Evolutionary conservation across 129 eudicot genomes (phyloP), one percentile per base, ranked within the genome.

Genomic region (Pseudognaphalium luteoalbum): DNA sequence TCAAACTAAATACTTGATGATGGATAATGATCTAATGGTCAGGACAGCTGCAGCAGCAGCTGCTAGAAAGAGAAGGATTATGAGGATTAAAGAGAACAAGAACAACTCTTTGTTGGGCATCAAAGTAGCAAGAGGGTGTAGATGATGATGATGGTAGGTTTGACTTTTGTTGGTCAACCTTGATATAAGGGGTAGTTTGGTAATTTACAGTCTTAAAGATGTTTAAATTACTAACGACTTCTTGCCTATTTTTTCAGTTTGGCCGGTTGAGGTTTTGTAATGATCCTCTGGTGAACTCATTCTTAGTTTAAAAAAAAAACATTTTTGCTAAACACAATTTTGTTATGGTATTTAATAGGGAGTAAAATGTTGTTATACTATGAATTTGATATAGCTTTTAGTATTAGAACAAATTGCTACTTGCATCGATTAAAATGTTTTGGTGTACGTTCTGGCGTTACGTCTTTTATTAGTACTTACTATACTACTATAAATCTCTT

Each of bases 31-130:
- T 54, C 35, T 68, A 41, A 80, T 72, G 76, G 74, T 61, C 17
- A 78, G 78, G 47, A 78, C 34, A 30, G 77, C 87, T 17, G 91
- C 84, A 11, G 77, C 87, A 17, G 91, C 84, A 7, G 87, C 83
- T 17, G 91, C 86, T 1, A 75, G 89, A 58, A 81, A 78, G 84
- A 66, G 56, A n/a, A 81, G 87, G 78, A 78, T 83, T 37, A 68
- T 76, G 15, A 78, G 75, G 81, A 64, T 78, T 59, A 88, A 83
- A 76, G 82, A 81, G 76, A 77, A 19, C 76, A 86, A 70, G 78
- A 86, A 70, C 52, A 57, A 57, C 28, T 35, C 83, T 57, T 42
- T 34, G 63, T 67, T 57, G 65, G 52, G 29, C 30, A 41, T 73
- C 41, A 80, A 32, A 68, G 7, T 57, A 15, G 42, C 79, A 58